Evolutionary conservation across 805 yeast species (phyloP).

Genomic region (Metschnikowia arizonensis): DNA sequence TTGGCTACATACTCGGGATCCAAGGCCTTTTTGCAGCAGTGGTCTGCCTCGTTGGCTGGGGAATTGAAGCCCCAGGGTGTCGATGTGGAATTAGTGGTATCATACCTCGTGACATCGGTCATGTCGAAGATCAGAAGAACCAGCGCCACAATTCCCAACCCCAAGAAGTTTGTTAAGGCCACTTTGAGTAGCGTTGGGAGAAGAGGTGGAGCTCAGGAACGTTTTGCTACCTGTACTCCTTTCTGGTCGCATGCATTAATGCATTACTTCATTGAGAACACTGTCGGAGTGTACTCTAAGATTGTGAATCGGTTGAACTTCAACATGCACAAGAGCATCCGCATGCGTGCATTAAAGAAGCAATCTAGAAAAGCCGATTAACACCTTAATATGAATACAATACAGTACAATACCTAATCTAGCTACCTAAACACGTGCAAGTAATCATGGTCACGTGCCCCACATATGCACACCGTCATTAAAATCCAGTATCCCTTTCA

Average conservation of each 20-base stretch:
- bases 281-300: slow-evolving; percentile 77
- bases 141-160: slow-evolving; percentile 73
- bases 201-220: slow-evolving; percentile 88
- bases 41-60: slow-evolving; percentile 87
- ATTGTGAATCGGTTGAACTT: slow-evolving; percentile 66
- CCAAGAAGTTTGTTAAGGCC: slow-evolving; percentile 72
- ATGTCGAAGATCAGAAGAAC: slow-evolving; percentile 90
- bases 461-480: too few relatives aligned
- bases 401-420: too few relatives aligned
- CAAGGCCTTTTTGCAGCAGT: slow-evolving; percentile 87
- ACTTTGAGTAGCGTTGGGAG: slow-evolving; percentile 70
- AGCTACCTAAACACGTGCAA: too few relatives aligned
- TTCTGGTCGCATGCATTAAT: slow-evolving; percentile 91
- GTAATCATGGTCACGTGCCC: too few relatives aligned
- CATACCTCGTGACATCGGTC: slow-evolving; percentile 89
- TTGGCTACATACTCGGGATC: slow-evolving; percentile 95
- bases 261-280: slow-evolving; percentile 74
- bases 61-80: slow-evolving; percentile 66
- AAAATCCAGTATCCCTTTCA: too few relatives aligned
- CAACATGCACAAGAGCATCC: slow-evolving; percentile 73
- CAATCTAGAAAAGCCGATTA: slow-evolving; percentile 37
- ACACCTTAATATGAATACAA: too few relatives aligned
- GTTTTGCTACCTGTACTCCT: slow-evolving; percentile 83
- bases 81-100: slow-evolving; percentile 81
- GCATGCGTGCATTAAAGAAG: slow-evolving; percentile 78